Evolutionary conservation across 1,284 basidiomycete species (phyloP).

Genomic region (Sporisorium graminicola): DNA sequence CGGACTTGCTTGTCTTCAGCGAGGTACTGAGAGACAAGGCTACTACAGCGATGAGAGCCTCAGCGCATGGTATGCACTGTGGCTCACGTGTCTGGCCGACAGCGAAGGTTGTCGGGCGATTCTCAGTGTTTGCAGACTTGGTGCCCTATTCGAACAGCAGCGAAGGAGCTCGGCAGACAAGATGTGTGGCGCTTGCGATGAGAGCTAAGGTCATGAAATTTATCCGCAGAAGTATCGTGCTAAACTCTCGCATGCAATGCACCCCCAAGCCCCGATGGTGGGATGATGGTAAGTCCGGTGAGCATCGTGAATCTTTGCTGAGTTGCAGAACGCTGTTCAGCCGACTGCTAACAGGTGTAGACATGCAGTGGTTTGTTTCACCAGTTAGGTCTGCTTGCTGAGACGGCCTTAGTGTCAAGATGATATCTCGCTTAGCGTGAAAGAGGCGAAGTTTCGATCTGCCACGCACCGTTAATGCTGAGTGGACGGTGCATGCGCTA

Average conservation of each 20-base stretch:
- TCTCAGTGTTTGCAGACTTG: too few species aligned
- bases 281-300: not conserved
- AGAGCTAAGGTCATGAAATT: not conserved
- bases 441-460: too few species aligned
- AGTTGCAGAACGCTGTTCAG: not conserved
- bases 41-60: not conserved
- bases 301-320: not conserved
- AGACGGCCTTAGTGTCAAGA: too few species aligned
- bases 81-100: not conserved
- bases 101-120: not conserved
- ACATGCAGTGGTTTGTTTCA: too few species aligned
- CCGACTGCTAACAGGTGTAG: not conserved
- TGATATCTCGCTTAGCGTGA: too few species aligned
- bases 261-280: not conserved
- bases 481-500: too few species aligned
- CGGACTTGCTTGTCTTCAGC: not conserved
- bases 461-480: too few species aligned
- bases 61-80: too few species aligned
- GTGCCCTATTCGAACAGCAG: not conserved
- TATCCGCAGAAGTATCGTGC: not conserved
- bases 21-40: not conserved
- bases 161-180: too few species aligned
- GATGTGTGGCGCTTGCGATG: too few species aligned
- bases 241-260: not conserved
- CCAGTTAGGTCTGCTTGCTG: too few species aligned